These are phyloP conservation scores for Paraglomus brasilianum DNA, from an alignment of 192 early-diverging fungal species.

Conservation along the genomic window DNA sequence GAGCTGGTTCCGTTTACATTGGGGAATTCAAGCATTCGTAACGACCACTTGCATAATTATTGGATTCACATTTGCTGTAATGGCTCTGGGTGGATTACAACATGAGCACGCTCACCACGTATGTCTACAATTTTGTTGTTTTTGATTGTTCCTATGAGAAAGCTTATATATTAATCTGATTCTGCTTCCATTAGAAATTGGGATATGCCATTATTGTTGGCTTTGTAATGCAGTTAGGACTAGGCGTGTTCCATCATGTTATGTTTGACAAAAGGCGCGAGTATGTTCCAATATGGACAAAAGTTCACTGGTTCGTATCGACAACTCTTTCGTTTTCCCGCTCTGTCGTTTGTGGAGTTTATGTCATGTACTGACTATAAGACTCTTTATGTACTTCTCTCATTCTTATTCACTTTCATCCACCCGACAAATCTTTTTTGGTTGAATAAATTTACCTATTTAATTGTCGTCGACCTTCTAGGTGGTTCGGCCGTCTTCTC, in stretches of 20 bases:
- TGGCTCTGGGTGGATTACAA: background rate
- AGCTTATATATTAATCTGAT: background rate
- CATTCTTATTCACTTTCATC: too few relatives aligned
- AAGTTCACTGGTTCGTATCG: too few relatives aligned
- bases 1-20: conserved; percentile 15
- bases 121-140: background rate
- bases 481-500: too few relatives aligned
- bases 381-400: too few relatives aligned
- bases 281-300: too few relatives aligned
- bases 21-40: conserved; percentile 14
- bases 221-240: background rate
- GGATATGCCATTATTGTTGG: conserved; percentile 1
- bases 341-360: too few relatives aligned
- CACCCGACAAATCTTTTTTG: too few relatives aligned
- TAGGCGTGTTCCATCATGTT: conserved; percentile 13
- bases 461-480: too few relatives aligned
- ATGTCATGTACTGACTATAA: too few relatives aligned
- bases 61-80: background rate
- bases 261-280: too few relatives aligned
- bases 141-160: background rate
- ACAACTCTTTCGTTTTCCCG: too few relatives aligned
- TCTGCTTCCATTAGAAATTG: background rate
- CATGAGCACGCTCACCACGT: background rate
- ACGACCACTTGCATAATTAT: background rate
- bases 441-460: too few relatives aligned